Conservation (phyloP, 106 monocot genomes). For the Agapanthus africanus region DNA sequence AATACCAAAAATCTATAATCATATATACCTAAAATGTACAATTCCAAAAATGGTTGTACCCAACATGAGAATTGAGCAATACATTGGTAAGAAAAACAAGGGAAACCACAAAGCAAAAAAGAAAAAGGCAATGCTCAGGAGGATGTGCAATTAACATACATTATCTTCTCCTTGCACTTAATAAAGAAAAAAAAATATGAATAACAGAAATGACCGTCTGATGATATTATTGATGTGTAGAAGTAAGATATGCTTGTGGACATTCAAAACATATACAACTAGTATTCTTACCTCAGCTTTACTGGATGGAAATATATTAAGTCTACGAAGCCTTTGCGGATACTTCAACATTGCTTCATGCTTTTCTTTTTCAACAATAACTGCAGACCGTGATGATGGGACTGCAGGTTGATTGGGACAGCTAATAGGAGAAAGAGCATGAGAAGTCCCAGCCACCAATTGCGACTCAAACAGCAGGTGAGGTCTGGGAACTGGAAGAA, state of each 20-base stretch:
- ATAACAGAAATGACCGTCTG: too few species aligned
- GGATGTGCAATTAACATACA: too few species aligned
- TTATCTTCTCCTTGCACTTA: too few species aligned
- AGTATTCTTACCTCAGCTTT: conserved; percentile 63
- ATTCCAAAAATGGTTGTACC: too few species aligned
- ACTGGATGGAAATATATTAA: conserved; percentile 77
- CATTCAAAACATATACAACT: background rate
- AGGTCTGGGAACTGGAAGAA: conserved; percentile 66
- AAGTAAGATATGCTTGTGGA: background rate
- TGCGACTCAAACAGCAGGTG: conserved; percentile 80
- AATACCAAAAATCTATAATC: too few species aligned
- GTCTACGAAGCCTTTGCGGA: conserved; percentile 64
- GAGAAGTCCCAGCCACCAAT: conserved; percentile 64
- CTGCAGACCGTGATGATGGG: conserved; percentile 25
- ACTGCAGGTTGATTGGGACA: conserved; percentile 43
- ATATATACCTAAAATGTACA: too few species aligned
- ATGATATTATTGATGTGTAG: too few species aligned
- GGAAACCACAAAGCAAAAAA: background rate
- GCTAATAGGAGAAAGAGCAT: conserved; percentile 47
- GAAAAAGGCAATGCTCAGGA: too few species aligned
- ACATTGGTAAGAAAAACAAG: background rate
- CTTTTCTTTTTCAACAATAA: conserved; percentile 43
- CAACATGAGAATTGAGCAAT: background rate
- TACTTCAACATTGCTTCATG: conserved; percentile 70
- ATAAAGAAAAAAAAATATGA: too few species aligned